These are phyloP conservation scores for Verticillium klebahnii DNA, from an alignment of 2,329 filamentous ascomycete species.

Conservation along the genomic window DNA sequence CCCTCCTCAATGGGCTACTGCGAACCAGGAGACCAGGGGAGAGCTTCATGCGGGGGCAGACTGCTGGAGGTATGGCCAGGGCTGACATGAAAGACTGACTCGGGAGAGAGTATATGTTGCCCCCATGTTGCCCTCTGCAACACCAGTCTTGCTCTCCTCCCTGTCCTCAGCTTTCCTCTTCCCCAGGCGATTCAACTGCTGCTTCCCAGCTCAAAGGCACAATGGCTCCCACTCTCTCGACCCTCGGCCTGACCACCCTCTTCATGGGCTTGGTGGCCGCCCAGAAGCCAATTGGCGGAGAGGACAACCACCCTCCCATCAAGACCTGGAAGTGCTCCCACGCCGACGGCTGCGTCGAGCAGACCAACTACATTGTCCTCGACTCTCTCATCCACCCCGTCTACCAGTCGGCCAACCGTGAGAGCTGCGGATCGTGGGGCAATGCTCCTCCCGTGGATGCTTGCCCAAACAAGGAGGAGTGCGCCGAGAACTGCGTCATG, in stretches of 20 bases:
- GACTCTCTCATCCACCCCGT: constrained; percentile 43
- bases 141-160: background rate
- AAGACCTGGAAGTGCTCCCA: constrained; percentile 49
- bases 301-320: constrained; percentile 46
- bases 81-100: background rate
- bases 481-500: constrained; percentile 50
- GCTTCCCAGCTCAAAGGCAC: background rate
- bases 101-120: background rate
- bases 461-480: constrained; percentile 45
- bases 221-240: constrained; percentile 7
- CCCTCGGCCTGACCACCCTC: constrained; percentile 12
- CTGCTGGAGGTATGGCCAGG: background rate
- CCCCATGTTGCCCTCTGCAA: background rate
- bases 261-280: constrained; percentile 23
- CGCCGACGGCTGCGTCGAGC: constrained; percentile 39
- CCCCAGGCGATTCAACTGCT: background rate
- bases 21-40: background rate
- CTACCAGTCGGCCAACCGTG: constrained; percentile 31
- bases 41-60: background rate
- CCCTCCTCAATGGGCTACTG: background rate
- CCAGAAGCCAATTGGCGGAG: constrained; percentile 32
- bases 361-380: constrained; percentile 43
- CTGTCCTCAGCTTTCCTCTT: background rate
- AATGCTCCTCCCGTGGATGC: constrained; percentile 32
- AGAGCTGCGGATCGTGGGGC: constrained; percentile 27